A percentile compares a stretch with the other conserved stretches of the same genome.
Conservation (phyloP, 2,329 filamentous ascomycete genomes). For the Pseudogymnoascus sp. region DNA sequence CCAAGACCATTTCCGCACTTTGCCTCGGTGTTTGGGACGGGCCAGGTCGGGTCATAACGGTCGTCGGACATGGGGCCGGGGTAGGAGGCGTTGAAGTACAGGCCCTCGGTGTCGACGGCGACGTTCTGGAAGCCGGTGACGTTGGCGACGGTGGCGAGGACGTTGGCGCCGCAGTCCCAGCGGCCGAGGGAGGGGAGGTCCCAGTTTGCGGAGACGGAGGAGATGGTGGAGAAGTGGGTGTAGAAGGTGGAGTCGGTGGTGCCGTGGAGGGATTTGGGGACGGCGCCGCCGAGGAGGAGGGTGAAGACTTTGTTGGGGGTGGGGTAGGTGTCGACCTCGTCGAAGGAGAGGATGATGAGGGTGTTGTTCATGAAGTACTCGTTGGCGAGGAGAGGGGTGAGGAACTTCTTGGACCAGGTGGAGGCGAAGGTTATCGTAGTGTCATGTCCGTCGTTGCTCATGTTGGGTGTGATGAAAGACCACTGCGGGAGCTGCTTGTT, state of each 20-base stretch:
- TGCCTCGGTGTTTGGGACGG: slow-evolving; percentile 16
- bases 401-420: slow-evolving; percentile 43
- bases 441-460: slow-evolving; percentile 59
- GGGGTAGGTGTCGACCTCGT: slow-evolving; percentile 47
- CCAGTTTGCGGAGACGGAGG: slow-evolving; percentile 37
- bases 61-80: slow-evolving; percentile 28
- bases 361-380: slow-evolving; percentile 44
- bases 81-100: slow-evolving; percentile 39
- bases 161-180: slow-evolving; percentile 35
- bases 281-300: slow-evolving; percentile 46
- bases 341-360: slow-evolving; percentile 49
- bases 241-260: slow-evolving; percentile 44
- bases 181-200: slow-evolving; percentile 34
- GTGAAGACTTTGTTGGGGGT: slow-evolving; percentile 45
- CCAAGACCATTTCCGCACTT: slow-evolving; percentile 15
- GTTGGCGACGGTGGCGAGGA: slow-evolving; percentile 25
- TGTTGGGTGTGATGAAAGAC: slow-evolving; percentile 54
- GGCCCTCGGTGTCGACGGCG: slow-evolving; percentile 24
- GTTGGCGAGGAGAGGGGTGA: slow-evolving; percentile 44
- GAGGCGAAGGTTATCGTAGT: slow-evolving; percentile 43
- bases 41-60: slow-evolving; percentile 19
- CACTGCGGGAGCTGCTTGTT: slow-evolving; percentile 55
- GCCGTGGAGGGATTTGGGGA: slow-evolving; percentile 39
- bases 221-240: slow-evolving; percentile 37
- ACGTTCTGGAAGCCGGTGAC: slow-evolving; percentile 24